Base-by-base conservation (phyloP, 1,139 yeast genomes). In the Candida buenavistaensis region DNA sequence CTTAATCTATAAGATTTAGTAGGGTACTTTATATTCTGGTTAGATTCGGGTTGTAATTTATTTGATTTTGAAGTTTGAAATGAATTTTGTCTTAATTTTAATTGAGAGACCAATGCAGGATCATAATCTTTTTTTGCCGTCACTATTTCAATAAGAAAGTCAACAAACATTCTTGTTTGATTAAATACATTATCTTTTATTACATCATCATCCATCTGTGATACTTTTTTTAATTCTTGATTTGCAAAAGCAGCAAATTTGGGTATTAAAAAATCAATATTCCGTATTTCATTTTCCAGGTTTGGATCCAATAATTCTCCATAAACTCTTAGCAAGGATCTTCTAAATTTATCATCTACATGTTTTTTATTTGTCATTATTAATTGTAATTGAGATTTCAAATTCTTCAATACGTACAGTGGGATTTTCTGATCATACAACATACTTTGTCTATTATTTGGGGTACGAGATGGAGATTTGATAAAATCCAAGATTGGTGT, bases 201-300 rank as follows among this genome's bases (percentile, higher is more conserved):
- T 28, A 76, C 73, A 10, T 60, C 51, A 2, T 55, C 60, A 4
- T 68, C 68, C n/a, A 55, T 46, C 1, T 75, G 75, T 8, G 23
- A 14, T 26, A 76, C 45, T 43, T 80, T 79, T 33, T 66, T 68
- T 24, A 83, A 54, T 52, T 82, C 90, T 45, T 78, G 81, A 38
- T 79, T 78, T 6, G 86, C 80, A 39, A 77, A 70, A 15, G 81
- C 71, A 14, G 82, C 75, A 53, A 84, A 86, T 52, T 74, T 68
- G 65, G 82, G 75, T 6, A 85, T 73, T 34, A 85, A 60, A 38
- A 79, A 83, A 45, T 82, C 90, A 38, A 71, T 65, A 14, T 69
- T 54, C 27, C 59, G 43, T 26, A 67, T 45, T 16, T 72, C 77
- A 13, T 54, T 47, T 41, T 69, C 63, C 33, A 65, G 64, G 2